phyloP scores from a whole-genome alignment of 495 filamentous ascomycete species.

The Hypoxylon rickii region DNA sequence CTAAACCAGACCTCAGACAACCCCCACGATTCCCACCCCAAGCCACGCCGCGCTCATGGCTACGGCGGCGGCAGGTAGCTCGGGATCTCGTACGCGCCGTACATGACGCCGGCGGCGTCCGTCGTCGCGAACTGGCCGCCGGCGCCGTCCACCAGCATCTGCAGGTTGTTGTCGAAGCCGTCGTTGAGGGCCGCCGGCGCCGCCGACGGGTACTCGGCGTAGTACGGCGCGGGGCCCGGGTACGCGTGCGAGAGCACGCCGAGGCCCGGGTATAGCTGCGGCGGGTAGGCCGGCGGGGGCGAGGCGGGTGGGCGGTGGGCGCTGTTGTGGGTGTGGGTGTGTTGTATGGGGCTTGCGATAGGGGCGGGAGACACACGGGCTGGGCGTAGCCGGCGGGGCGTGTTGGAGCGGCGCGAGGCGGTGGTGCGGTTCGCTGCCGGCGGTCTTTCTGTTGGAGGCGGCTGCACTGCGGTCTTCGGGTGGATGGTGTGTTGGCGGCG shows the following conservation, averaged over 20 bases:
- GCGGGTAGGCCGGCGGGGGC: no score
- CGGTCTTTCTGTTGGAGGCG: no score
- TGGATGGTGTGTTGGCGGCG: constrained; percentile 14
- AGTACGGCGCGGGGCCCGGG: no score
- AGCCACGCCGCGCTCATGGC: no score
- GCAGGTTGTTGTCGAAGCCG: constrained; percentile 40
- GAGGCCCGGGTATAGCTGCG: no score
- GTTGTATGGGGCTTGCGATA: constrained; percentile 28
- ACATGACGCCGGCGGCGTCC: constrained; percentile 20
- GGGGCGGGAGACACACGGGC: constrained; percentile 35
- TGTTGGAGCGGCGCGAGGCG: constrained; percentile 36
- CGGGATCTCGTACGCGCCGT: constrained; percentile 30
- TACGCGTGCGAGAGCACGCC: no score
- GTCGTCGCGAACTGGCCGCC: constrained; percentile 28
- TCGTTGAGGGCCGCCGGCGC: constrained; percentile 31
- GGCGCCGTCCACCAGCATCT: constrained; percentile 37
- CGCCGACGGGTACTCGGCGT: constrained; percentile 25
- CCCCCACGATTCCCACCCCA: no score
- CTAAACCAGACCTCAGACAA: neutral
- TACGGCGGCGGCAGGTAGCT: constrained; percentile 15
- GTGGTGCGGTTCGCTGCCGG: no score
- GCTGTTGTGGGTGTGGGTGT: neutral
- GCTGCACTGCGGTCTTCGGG: no score
- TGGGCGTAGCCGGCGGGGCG: constrained; percentile 22
- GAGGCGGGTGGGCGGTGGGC: no score